Conservation (phyloP, 2,329 filamentous ascomycete genomes). For the Arthrobotrys sphaeroides region DNA sequence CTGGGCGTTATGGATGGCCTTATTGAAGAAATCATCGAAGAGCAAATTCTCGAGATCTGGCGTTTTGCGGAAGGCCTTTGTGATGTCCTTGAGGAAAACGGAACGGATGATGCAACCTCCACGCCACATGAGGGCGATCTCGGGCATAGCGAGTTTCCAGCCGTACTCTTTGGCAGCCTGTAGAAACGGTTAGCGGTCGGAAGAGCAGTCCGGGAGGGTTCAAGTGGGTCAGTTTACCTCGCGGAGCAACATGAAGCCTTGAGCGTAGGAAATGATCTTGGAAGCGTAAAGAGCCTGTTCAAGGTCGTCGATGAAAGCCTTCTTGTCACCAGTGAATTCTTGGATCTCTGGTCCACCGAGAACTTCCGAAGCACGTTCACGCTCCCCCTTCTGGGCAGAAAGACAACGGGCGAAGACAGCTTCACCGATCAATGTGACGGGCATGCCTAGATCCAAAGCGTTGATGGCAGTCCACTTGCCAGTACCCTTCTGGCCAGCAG, state of each 20-base stretch:
- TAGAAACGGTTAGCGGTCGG: background rate
- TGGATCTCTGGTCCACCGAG: slow-evolving; percentile 77
- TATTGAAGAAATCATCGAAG: slow-evolving; percentile 99
- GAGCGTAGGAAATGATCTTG: slow-evolving; percentile 99
- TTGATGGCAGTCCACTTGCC: slow-evolving; percentile 99
- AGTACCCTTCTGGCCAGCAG: slow-evolving; percentile 98
- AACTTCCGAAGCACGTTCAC: slow-evolving; percentile 79
- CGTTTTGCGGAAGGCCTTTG: slow-evolving; percentile 91
- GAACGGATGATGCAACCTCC: slow-evolving; percentile 99
- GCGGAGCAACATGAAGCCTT: slow-evolving; percentile 99
- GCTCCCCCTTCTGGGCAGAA: slow-evolving; percentile 93
- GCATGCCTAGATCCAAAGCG: slow-evolving; percentile 96
- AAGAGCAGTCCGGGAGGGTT: background rate
- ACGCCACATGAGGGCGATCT: slow-evolving; percentile 99
- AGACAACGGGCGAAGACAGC: slow-evolving; percentile 94
- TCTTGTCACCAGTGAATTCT: slow-evolving; percentile 87
- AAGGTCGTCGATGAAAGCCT: slow-evolving; percentile 93
- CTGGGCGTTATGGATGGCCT: slow-evolving; percentile 97
- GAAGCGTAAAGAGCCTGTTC: slow-evolving; percentile 99
- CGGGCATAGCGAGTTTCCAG: slow-evolving; percentile 99
- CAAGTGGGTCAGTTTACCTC: slow-evolving; percentile 70
- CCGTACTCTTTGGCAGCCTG: slow-evolving; percentile 92
- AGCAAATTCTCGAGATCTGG: slow-evolving; percentile 96
- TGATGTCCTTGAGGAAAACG: slow-evolving; percentile 99
- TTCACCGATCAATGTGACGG: slow-evolving; percentile 97